A percentile compares a stretch with the other conserved stretches of the same genome.
These are phyloP conservation scores for Magnolia kwangsiensis DNA, from an alignment of 164 flowering plant species.

Conservation along the genomic window DNA sequence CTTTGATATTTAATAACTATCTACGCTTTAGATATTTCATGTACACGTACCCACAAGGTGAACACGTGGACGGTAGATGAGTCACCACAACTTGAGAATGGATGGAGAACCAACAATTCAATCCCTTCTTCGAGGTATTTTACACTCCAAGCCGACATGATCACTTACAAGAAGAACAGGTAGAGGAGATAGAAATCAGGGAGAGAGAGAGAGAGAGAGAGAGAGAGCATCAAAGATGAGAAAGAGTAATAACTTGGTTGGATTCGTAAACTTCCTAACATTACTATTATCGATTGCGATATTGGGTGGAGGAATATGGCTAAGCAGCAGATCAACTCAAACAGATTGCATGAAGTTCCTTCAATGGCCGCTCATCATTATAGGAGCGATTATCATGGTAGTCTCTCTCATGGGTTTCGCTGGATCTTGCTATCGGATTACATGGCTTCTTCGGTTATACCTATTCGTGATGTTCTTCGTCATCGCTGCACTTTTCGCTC, in stretches of 20 bases:
- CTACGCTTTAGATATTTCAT: no score
- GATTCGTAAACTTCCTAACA: constrained; percentile 71
- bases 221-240: constrained; percentile 23
- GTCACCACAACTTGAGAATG: neutral
- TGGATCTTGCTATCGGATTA: constrained; percentile 92
- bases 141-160: neutral
- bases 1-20: no score
- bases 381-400: constrained; percentile 74
- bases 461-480: constrained; percentile 76
- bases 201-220: constrained; percentile 11
- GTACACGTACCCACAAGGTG: no score
- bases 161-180: neutral
- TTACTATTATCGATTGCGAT: constrained; percentile 81
- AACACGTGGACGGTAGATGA: neutral
- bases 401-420: constrained; percentile 87
- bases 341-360: constrained; percentile 84
- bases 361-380: constrained; percentile 85
- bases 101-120: neutral
- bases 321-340: constrained; percentile 70
- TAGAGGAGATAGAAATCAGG: neutral
- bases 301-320: constrained; percentile 90
- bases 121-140: neutral
- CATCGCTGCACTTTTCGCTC: constrained; percentile 65
- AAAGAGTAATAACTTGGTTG: constrained; percentile 67
- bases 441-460: constrained; percentile 67